phyloP scores from a whole-genome alignment of 2,329 filamentous ascomycete species.

The Arthrobotrys musiformis region DNA sequence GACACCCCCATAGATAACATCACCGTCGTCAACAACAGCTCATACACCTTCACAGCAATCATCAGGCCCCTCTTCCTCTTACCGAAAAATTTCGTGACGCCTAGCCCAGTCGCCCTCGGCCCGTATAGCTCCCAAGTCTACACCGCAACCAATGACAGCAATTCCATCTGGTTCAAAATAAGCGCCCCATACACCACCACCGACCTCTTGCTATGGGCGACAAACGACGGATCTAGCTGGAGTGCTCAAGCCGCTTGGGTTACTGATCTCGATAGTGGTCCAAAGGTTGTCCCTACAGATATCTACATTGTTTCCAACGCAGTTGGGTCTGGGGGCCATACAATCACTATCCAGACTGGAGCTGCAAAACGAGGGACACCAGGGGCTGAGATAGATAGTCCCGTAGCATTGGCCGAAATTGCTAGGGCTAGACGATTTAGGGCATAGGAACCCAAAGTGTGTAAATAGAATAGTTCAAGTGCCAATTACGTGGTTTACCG shows the following conservation, averaged over 20 bases:
- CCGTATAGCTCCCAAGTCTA: neutral
- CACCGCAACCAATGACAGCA: neutral
- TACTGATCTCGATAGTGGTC: neutral
- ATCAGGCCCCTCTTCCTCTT: neutral
- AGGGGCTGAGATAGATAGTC: neutral
- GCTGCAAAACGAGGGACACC: neutral
- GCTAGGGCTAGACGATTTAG: neutral
- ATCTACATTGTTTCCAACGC: neutral
- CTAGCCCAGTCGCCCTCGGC: neutral
- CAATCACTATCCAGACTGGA: neutral
- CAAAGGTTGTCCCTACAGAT: neutral
- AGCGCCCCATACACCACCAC: neutral
- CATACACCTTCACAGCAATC: neutral
- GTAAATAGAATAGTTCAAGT: neutral
- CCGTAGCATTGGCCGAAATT: neutral
- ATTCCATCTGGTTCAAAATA: conserved; percentile 8
- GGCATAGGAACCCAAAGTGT: neutral
- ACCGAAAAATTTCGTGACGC: neutral
- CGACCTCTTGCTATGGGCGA: neutral
- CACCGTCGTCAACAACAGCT: neutral
- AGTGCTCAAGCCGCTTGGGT: neutral
- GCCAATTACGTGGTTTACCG: too few relatives aligned
- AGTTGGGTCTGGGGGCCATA: conserved; percentile 1
- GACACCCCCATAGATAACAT: neutral
- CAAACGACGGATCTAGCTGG: conserved; percentile 2